Evolutionary conservation across 2,329 filamentous ascomycete genomes (phyloP).

Genomic region (Nothophaeocryptopus gaeumannii): DNA sequence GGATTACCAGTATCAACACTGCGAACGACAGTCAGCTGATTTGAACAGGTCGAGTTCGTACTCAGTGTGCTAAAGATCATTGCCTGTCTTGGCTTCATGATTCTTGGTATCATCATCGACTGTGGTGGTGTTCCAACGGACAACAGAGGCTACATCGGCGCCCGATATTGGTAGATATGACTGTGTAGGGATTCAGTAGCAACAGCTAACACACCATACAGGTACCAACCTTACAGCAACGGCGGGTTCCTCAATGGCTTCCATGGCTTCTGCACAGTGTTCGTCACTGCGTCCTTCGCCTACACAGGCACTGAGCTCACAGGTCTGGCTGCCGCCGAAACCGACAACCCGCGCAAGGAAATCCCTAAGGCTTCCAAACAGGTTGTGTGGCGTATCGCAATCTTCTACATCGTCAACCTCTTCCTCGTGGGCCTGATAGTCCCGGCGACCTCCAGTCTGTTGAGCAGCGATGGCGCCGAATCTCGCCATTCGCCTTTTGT

Average conservation of each 20-base stretch:
- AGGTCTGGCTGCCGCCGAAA: conserved; percentile 54
- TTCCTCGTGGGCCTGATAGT: conserved; percentile 32
- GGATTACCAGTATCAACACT: not conserved
- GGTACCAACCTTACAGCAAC: conserved; percentile 8
- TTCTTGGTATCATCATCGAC: conserved; percentile 55
- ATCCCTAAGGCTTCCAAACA: conserved; percentile 32
- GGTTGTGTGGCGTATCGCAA: conserved; percentile 32
- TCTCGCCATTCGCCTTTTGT: conserved; percentile 58
- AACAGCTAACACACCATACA: not conserved
- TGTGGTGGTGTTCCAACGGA: conserved; percentile 40
- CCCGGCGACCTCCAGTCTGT: conserved; percentile 43
- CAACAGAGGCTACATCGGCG: conserved; percentile 31
- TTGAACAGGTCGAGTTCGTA: conserved; percentile 27
- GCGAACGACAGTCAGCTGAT: not conserved
- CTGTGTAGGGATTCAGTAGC: not conserved
- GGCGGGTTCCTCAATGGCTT: conserved; percentile 25
- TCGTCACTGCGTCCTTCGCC: conserved; percentile 46
- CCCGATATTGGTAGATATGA: conserved; percentile 23
- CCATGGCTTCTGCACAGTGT: conserved; percentile 31
- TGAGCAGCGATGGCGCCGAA: conserved; percentile 43
- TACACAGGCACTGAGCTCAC: conserved; percentile 53
- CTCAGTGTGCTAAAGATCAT: conserved; percentile 34
- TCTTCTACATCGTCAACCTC: conserved; percentile 34
- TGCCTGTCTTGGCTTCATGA: conserved; percentile 61
- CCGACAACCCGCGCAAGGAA: conserved; percentile 48